A percentile compares a stretch with the other conserved stretches of the same genome.
These are phyloP conservation scores for Deinandra increscens DNA, from an alignment of 129 eudicot species.

Conservation along the genomic window DNA sequence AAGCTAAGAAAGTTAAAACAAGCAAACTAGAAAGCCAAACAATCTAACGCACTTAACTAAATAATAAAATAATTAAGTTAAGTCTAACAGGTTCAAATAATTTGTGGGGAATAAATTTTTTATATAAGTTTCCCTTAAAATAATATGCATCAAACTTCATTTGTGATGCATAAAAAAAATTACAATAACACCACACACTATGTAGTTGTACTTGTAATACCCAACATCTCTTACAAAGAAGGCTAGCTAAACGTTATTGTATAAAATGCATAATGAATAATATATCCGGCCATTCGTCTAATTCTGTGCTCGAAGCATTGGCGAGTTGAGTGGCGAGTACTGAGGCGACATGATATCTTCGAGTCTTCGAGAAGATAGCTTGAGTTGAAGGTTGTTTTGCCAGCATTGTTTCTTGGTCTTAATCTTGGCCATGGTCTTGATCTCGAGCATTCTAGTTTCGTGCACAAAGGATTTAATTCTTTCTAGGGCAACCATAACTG, in stretches of 20 bases:
- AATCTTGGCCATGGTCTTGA: constrained; percentile 14
- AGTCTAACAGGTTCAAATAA: no score
- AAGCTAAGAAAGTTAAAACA: no score
- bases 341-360: constrained; percentile 63
- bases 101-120: no score
- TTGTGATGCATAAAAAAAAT: constrained; percentile 20
- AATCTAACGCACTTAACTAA: no score
- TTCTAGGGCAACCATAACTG: constrained; percentile 46
- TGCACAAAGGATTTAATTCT: constrained; percentile 53
- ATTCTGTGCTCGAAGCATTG: constrained; percentile 53
- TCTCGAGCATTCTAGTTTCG: constrained; percentile 28
- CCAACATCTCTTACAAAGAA: constrained; percentile 19
- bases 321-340: constrained; percentile 55
- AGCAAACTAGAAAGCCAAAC: no score
- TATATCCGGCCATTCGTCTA: constrained; percentile 7
- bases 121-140: no score
- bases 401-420: constrained; percentile 33
- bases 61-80: no score
- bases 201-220: constrained; percentile 15
- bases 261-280: constrained; percentile 12
- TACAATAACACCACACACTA: constrained; percentile 25
- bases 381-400: constrained; percentile 49
- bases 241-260: constrained; percentile 22
- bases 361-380: constrained; percentile 50
- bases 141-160: constrained; percentile 27